phyloP scores from a whole-genome alignment of 176 grass and related monocot genomes.

The Musa troglodytarum region DNA sequence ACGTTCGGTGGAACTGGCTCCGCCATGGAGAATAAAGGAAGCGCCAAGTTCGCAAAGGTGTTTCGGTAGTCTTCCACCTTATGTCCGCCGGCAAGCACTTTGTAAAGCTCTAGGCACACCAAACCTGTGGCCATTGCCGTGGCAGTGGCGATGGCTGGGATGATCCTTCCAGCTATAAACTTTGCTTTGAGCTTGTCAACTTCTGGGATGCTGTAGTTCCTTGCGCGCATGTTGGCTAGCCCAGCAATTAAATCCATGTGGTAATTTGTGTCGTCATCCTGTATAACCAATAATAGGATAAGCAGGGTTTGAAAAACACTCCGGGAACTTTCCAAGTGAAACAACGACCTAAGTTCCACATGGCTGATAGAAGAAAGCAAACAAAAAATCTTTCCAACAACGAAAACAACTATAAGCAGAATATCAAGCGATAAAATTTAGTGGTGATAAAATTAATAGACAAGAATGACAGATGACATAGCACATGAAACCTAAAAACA shows the following conservation, averaged over 20 bases:
- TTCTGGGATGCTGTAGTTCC: constrained; percentile 82
- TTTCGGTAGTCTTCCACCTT: constrained; percentile 70
- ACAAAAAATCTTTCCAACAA: too few relatives aligned
- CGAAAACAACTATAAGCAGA: too few relatives aligned
- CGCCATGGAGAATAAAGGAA: constrained; percentile 79
- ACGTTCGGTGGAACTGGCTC: constrained; percentile 74
- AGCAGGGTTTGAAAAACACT: neutral
- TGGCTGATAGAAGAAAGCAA: too few relatives aligned
- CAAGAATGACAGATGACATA: too few relatives aligned
- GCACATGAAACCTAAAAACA: too few relatives aligned
- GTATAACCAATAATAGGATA: neutral
- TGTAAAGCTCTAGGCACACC: constrained; percentile 83
- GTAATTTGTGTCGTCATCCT: constrained; percentile 92
- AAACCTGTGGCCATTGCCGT: constrained; percentile 71
- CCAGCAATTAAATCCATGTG: constrained; percentile 83
- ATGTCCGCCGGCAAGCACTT: constrained; percentile 48
- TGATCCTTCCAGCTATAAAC: constrained; percentile 80
- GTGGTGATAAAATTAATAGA: too few relatives aligned
- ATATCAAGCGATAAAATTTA: too few relatives aligned
- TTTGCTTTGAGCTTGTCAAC: constrained; percentile 92
- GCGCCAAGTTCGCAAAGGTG: constrained; percentile 79
- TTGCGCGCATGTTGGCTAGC: constrained; percentile 84
- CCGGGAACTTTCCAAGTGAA: too few relatives aligned
- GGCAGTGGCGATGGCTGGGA: constrained; percentile 62
- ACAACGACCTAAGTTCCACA: too few relatives aligned